A percentile compares a stretch with the other conserved stretches of the same genome.
These are phyloP conservation scores for Hemileia vastatrix DNA, from an alignment of 1,284 basidiomycete genomes.

Conservation along the genomic window DNA sequence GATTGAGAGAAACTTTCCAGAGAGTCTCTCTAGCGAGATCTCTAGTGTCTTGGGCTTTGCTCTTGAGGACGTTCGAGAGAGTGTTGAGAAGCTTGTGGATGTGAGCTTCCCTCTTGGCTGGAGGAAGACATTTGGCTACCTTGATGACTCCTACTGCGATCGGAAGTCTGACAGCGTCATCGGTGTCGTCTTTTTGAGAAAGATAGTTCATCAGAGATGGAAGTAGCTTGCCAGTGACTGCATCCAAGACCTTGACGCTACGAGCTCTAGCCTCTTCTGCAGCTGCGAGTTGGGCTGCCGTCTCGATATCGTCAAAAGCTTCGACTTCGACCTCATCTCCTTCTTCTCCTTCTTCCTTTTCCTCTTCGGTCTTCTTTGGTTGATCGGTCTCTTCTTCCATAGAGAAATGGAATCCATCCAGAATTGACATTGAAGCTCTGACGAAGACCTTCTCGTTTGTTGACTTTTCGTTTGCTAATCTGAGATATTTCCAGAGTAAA, in stretches of 20 bases:
- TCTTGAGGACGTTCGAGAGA: conserved; percentile 76
- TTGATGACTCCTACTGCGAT: conserved; percentile 78
- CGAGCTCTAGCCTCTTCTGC: conserved; percentile 20
- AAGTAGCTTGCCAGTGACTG: conserved; percentile 33
- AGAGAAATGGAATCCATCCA: conserved; percentile 85
- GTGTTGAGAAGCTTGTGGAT: conserved; percentile 70
- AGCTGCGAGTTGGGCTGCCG: conserved; percentile 9
- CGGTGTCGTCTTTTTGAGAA: conserved; percentile 46
- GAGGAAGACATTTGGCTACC: conserved; percentile 71
- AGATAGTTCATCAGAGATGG: conserved; percentile 38
- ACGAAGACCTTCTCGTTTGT: conserved; percentile 57
- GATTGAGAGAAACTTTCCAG: conserved; percentile 64
- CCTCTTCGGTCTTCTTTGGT: conserved; percentile 13
- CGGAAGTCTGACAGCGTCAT: conserved; percentile 76
- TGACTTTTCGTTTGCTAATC: conserved; percentile 61
- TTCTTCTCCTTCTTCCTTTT: conserved; percentile 38
- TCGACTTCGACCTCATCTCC: background rate
- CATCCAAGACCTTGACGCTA: conserved; percentile 29
- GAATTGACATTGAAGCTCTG: conserved; percentile 70
- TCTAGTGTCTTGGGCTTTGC: conserved; percentile 85
- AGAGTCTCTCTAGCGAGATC: conserved; percentile 78
- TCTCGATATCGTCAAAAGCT: conserved; percentile 16
- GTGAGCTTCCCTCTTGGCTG: conserved; percentile 51
- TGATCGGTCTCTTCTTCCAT: conserved; percentile 27
- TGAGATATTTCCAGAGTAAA: conserved; percentile 72